Conservation (phyloP, 805 yeast genomes). For the Candida gorgasii region DNA sequence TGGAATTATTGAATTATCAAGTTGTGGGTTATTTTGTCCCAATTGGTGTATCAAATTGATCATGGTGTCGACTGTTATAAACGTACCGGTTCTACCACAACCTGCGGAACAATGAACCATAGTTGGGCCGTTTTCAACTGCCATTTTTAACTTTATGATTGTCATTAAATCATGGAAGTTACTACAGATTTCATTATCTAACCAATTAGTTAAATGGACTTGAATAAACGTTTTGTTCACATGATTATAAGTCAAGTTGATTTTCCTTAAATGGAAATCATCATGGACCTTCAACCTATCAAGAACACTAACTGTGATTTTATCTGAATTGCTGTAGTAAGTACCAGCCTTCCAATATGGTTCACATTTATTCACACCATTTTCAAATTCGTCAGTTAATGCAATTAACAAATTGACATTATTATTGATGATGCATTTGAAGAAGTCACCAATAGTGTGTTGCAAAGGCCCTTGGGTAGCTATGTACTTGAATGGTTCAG, state of each 20-base stretch:
- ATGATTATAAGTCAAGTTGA: slow-evolving; percentile 22
- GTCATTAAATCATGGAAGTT: slow-evolving; percentile 58
- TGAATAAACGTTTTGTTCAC: slow-evolving; percentile 52
- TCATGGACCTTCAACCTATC: slow-evolving; percentile 14
- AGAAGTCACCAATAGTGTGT: slow-evolving; percentile 78
- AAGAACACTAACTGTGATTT: slow-evolving; percentile 27
- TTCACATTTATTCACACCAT: slow-evolving; percentile 74
- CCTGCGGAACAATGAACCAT: slow-evolving; percentile 96
- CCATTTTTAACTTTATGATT: slow-evolving; percentile 33
- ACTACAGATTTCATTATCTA: slow-evolving; percentile 70
- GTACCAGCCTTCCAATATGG: slow-evolving; percentile 73
- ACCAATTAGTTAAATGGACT: slow-evolving; percentile 79
- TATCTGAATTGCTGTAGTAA: slow-evolving; percentile 36
- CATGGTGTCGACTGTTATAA: slow-evolving; percentile 39
- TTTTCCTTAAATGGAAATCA: slow-evolving; percentile 35
- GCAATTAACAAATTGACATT: slow-evolving; percentile 68
- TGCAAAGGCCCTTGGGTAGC: slow-evolving; percentile 89
- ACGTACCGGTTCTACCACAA: slow-evolving; percentile 92
- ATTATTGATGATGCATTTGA: slow-evolving; percentile 72
- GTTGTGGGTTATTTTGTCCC: slow-evolving; percentile 8
- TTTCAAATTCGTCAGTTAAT: slow-evolving; percentile 73
- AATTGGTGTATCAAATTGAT: slow-evolving; percentile 15
- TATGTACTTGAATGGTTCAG: slow-evolving; percentile 39
- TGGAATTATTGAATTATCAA: slow-evolving; percentile 43
- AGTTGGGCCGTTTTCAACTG: slow-evolving; percentile 45